Base-by-base conservation (phyloP, 1,284 basidiomycete species). In the Ustilago nuda region DNA sequence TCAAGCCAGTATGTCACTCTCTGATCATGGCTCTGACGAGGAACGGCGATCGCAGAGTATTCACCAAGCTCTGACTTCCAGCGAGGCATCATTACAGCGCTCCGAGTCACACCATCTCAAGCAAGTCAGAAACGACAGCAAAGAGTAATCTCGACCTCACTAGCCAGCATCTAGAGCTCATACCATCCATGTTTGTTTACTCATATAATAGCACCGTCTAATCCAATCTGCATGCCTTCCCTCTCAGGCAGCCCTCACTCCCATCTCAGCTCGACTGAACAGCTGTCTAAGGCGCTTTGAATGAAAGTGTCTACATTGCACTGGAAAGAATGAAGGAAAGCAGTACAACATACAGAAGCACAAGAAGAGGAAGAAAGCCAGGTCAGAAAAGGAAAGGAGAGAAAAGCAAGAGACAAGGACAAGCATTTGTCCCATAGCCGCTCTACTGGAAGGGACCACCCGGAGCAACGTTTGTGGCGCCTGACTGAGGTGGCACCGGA, bases 1-100 rank as follows among this genome's bases (percentile, higher is more conserved):
- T 33, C 65, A 73, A 43, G 72, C 72, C 9, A 66, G 67, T 39
- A 11, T 66, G 17, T 61, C 63, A 3, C 64, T 75, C 15, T 75
- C 72, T 5, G 72, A 69, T n/a, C 37, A 46, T 17, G 67, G 55
- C 8, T 62, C 64, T n/a, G 67, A 75, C 33, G 33, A 57, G 37
- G 64, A 66, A 11, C 4, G n/a, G 15, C 56, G 37, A 8, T 8
- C 60, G 13, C 45, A 43, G 11, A 56, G 51, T 17, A 55, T 65
- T 8, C 58, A 62, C 7, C 65, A 64, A 35, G 36, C 55, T 3
- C 19, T 73, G 32, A 51, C 56, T 2, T 27, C 51, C 19, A 61
- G 61, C 59, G 61, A 51, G 12, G 58, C 56, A 17, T 69, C 72
- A 8, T 23, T 74, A 11, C 56, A 60, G 17, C 66, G 59, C 6